Conservation (phyloP, 257 asterid species). For the Gentiana straminea region DNA sequence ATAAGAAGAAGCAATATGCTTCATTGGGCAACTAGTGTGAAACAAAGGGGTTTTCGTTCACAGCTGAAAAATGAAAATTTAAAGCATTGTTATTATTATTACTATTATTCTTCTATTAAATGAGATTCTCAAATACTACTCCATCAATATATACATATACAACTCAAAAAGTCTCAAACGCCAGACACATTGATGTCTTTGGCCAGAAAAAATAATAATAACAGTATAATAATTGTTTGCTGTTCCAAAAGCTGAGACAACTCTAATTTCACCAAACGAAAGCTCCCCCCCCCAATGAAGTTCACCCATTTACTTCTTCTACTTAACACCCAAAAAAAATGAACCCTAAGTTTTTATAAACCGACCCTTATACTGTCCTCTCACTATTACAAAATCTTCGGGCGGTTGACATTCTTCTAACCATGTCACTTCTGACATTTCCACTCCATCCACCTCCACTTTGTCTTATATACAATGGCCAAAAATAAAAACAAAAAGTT, state of each 20-base stretch:
- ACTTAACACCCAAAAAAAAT: slow-evolving; percentile 24
- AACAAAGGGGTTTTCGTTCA: too few species aligned
- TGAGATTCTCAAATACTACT: background rate
- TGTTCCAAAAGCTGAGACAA: slow-evolving; percentile 20
- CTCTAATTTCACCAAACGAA: slow-evolving; percentile 19
- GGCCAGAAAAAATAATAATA: slow-evolving; percentile 10
- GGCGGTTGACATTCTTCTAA: slow-evolving; percentile 88
- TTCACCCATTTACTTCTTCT: slow-evolving; percentile 13
- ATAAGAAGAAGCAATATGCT: too few species aligned
- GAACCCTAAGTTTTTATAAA: slow-evolving; percentile 41
- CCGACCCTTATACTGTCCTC: slow-evolving; percentile 92
- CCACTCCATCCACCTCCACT: slow-evolving; percentile 66
- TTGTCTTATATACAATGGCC: slow-evolving; percentile 24
- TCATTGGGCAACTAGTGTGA: too few species aligned
- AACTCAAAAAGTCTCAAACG: slow-evolving; percentile 37
- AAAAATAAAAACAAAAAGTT: too few species aligned
- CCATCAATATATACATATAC: slow-evolving; percentile 17
- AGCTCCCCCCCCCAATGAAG: slow-evolving; percentile 30
- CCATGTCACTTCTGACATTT: slow-evolving; percentile 64
- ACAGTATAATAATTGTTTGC: slow-evolving; percentile 12
- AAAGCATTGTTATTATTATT: too few species aligned
- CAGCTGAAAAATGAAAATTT: too few species aligned
- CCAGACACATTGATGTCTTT: slow-evolving; percentile 5
- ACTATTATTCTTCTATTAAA: too few species aligned
- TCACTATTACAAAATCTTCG: slow-evolving; percentile 76